A percentile compares a stretch with the other conserved stretches of the same genome.
Conservation (phyloP, 2,329 filamentous ascomycete species). For the Xylaria sp. region DNA sequence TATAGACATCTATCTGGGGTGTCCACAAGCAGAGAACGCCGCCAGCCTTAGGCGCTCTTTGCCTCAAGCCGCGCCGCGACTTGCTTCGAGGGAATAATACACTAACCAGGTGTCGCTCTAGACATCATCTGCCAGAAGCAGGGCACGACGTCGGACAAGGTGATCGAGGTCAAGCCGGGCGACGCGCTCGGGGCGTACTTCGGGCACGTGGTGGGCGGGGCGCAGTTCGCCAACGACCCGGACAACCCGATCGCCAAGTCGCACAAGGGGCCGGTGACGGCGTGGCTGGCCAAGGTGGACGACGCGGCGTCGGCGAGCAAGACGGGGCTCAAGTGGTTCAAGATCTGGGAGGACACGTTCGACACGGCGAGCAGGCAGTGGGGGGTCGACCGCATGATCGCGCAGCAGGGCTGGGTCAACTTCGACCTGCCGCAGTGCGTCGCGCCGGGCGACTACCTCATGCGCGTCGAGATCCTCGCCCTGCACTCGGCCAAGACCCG, state of each 20-base stretch:
- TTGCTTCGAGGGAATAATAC: background rate
- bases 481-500: constrained; percentile 50
- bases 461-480: constrained; percentile 57
- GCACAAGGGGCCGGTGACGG: constrained; percentile 58
- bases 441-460: constrained; percentile 56
- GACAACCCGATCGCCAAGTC: constrained; percentile 58
- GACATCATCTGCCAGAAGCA: constrained; percentile 54
- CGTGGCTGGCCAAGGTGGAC: constrained; percentile 56
- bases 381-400: constrained; percentile 51
- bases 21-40: background rate
- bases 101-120: background rate
- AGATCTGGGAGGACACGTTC: constrained; percentile 55
- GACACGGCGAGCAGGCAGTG: constrained; percentile 47
- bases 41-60: background rate
- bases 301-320: constrained; percentile 49
- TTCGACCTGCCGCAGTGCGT: constrained; percentile 55
- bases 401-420: constrained; percentile 48
- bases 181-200: constrained; percentile 56
- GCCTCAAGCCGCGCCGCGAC: no score
- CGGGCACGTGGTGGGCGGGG: constrained; percentile 57
- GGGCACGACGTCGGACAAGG: constrained; percentile 43
- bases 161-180: constrained; percentile 54
- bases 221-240: constrained; percentile 50
- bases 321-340: constrained; percentile 54
- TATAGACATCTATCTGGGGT: background rate